Base-by-base conservation (phyloP, 2,329 filamentous ascomycete genomes). In the Colletotrichum somersetense region DNA sequence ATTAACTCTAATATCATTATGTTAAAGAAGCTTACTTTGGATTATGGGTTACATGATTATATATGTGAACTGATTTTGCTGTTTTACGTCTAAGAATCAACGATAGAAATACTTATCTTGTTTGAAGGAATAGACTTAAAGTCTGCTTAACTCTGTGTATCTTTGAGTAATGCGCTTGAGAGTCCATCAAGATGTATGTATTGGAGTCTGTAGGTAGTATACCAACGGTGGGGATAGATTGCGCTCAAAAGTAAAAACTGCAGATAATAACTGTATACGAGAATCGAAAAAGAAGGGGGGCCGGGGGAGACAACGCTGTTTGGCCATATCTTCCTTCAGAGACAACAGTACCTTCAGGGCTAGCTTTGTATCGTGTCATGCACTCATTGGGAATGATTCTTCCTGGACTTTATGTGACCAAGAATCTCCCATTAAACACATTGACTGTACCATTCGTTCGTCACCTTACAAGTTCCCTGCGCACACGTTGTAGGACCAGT, bases 391-490 rank as follows among this genome's bases (percentile, higher is more conserved):
- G 5, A 0, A 2, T 11, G 14, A 1, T 18, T 2, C 11, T 10
- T 4, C 4, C 2, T 30, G 8, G 23, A 12, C 11, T 26, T 4
- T 3, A 55, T 11, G 1, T 5, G 16, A 20, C 11, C 30, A 4
- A 30, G 0, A 8, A 33, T 35, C 1, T 55, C 30, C 23, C 8
- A 10, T 55, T 18, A 55, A 30, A 33, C 52, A 3, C 52, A 55
- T 5, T 55, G 52, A 16, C 52, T 55, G 52, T 79, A 79, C 44
- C 74, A 77, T 16, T 78, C 73, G 70, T 76, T 77, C 20, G 67
- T 67, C 35, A 67, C 72, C 30, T 74, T 78, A 74, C 77, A 79
- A 20, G 75, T 78, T 48, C 77, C 77, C 63, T 75, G 67, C 5
- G 75, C 73, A 42, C 77, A 79, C 12, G 73, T 71, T 1, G 75